phyloP scores from a whole-genome alignment of 345 rosid genomes.

The Lepidium aucheri region DNA sequence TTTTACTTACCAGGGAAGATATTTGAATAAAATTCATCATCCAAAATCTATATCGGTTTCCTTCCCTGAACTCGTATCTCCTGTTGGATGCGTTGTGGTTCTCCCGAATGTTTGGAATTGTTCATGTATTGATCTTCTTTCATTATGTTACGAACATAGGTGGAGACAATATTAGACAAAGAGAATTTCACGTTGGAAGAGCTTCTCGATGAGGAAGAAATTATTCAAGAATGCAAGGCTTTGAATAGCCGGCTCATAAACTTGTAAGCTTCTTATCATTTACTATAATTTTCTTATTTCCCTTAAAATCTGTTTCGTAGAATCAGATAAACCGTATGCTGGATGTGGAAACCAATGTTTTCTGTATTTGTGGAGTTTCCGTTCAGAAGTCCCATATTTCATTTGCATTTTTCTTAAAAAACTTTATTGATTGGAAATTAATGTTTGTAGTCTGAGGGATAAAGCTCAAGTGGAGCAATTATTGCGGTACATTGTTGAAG shows the following conservation, averaged over 20 bases:
- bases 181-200: constrained; percentile 90
- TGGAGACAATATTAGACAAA: constrained; percentile 84
- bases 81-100: background rate
- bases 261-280: constrained; percentile 43
- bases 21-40: background rate
- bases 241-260: constrained; percentile 91
- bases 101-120: background rate
- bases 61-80: background rate
- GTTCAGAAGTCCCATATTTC: background rate
- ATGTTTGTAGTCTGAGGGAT: constrained; percentile 66
- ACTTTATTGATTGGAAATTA: constrained; percentile 7
- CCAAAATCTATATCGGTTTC: background rate
- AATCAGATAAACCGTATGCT: background rate
- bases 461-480: constrained; percentile 91
- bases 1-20: background rate
- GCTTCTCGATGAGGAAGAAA: constrained; percentile 98
- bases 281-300: background rate
- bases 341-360: background rate
- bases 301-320: background rate
- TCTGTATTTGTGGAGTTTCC: background rate
- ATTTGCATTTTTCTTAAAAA: background rate
- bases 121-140: constrained; percentile 4
- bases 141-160: constrained; percentile 33
- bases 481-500: constrained; percentile 71
- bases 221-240: constrained; percentile 99